These are phyloP conservation scores for Henckelia pumila DNA, from an alignment of 257 asterid species.

Conservation along the genomic window DNA sequence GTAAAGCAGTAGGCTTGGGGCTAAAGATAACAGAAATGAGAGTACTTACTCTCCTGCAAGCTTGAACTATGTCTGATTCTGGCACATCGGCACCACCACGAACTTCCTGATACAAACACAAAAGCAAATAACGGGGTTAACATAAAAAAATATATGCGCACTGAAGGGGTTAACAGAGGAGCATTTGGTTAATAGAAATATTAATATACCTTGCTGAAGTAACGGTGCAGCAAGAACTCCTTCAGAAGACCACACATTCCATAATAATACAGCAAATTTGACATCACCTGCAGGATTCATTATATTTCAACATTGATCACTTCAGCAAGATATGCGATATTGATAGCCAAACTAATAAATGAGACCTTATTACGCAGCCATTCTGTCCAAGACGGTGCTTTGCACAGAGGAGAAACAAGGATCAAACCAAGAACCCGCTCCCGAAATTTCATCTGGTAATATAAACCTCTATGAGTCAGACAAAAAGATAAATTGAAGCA, in stretches of 20 bases:
- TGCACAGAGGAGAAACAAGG: conserved; percentile 87
- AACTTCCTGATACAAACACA: conserved; percentile 57
- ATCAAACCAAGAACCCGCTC: conserved; percentile 90
- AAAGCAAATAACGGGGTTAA: conserved; percentile 10
- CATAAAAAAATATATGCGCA: conserved; percentile 4
- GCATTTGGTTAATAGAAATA: not conserved
- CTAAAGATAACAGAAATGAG: conserved; percentile 17
- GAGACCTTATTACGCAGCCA: conserved; percentile 84
- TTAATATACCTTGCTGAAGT: conserved; percentile 75
- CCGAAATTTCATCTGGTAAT: conserved; percentile 65
- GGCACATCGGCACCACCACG: conserved; percentile 66
- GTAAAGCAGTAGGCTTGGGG: not conserved
- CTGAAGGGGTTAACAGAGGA: not conserved
- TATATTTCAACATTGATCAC: conserved; percentile 10
- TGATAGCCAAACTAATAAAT: conserved; percentile 8
- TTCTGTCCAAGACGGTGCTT: conserved; percentile 89
- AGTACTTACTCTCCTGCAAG: conserved; percentile 84
- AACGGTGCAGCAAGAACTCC: conserved; percentile 74
- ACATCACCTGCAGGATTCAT: conserved; percentile 62
- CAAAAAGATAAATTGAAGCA: conserved; percentile 10
- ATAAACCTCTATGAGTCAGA: conserved; percentile 22
- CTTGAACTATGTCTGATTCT: conserved; percentile 88
- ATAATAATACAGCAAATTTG: conserved; percentile 78
- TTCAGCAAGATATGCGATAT: not conserved
- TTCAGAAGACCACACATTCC: conserved; percentile 81